Evolutionary conservation across 306 rosid genomes (phyloP).

Genomic region (Malus asiatica): DNA sequence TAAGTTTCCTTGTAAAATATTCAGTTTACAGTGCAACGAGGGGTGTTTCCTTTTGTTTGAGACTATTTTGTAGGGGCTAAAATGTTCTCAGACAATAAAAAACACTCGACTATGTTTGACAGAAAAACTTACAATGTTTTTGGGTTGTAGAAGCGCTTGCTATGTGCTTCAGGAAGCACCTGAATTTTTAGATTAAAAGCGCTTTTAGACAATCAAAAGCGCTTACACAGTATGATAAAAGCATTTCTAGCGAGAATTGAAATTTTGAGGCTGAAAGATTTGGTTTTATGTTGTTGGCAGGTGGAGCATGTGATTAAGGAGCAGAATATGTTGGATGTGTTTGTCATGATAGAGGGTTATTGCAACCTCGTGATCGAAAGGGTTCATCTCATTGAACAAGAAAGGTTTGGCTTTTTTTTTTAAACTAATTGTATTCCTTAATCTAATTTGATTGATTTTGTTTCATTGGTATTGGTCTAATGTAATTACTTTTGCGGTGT

Average conservation of each 20-base stretch:
- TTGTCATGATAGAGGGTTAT: constrained; percentile 60
- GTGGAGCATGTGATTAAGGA: constrained; percentile 81
- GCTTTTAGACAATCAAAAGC: not conserved
- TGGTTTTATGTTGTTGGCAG: constrained; percentile 20
- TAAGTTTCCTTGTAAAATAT: constrained; percentile 3
- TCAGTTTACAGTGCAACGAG: no score
- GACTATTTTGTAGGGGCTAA: no score
- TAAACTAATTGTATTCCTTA: not conserved
- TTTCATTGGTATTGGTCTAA: not conserved
- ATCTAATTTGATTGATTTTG: not conserved
- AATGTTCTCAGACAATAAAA: no score
- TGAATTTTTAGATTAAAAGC: not conserved
- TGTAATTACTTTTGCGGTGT: not conserved
- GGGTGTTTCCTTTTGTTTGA: no score
- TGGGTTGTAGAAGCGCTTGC: no score
- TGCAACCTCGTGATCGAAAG: constrained; percentile 66
- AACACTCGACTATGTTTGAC: no score
- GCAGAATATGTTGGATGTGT: constrained; percentile 68
- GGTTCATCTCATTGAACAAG: constrained; percentile 64
- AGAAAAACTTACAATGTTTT: no score
- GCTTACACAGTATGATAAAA: no score
- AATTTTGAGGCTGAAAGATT: not conserved
- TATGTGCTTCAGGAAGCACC: not conserved
- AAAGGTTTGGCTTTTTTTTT: constrained; percentile 37
- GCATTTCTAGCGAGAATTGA: no score